Evolutionary conservation across 2,329 filamentous ascomycete genomes (phyloP), one percentile per base, ranked within the genome.

Genomic region (Colletotrichum navitas): DNA sequence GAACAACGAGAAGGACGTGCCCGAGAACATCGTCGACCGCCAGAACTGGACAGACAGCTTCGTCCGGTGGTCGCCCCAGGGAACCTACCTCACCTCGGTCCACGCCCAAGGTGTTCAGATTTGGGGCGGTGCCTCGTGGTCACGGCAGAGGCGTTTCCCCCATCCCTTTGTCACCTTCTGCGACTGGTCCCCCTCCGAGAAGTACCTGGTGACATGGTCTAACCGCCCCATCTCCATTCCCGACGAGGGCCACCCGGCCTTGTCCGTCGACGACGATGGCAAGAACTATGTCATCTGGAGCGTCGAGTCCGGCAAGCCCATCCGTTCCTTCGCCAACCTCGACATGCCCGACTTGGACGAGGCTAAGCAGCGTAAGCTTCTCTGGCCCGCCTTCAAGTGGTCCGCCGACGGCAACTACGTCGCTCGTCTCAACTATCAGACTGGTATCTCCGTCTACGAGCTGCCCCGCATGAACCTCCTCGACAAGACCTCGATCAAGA

Each of bases 211-310:
- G 68, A 98, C 96, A 67, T 99, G 96, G 96, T 98, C 96, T 63
- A 94, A 95, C 83, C 90, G 94, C 62, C 94, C 96, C 32, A 97
- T 99, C 79, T 90, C 93, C 73, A 94, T 99, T 68, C 93, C 96
- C 71, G 96, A 98, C 77, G 91, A 91, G 75, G 93, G 93, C 75
- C 93, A 97, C 81, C 92, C 93, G 2, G 86, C 92, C n/a, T 87
- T 98, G 62, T 91, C 93, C 4, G 86, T 94, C 72, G 96, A 98
- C 78, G 96, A 99, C 79, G 95, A 99, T 77, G 96, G 96, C 82
- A 98, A 98, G 88, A 98, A 98, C 88, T 98, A 98, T 83, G 93
- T 99, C 79, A 95, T 99, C 79, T 99, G 96, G 96, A 95, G 98
- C 79, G 92, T 98, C 74, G 93, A 93, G 63, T 96, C 95, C 12